Evolutionary conservation across 768 basidiomycete genomes (phyloP).

Genomic region (Russula vinacea): DNA sequence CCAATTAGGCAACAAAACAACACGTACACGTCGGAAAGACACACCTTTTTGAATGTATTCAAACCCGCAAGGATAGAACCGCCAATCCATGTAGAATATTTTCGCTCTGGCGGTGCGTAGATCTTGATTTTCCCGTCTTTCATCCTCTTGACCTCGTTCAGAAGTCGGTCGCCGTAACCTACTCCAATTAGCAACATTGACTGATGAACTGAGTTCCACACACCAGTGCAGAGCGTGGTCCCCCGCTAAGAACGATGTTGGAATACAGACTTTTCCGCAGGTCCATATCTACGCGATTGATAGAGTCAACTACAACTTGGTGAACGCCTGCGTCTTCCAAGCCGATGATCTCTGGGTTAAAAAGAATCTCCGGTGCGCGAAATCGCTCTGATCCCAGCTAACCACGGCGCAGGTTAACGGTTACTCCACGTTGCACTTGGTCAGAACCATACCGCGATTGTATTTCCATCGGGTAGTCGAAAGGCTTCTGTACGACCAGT

Average conservation of each 20-base stretch:
- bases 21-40: background rate
- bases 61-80: slow-evolving; percentile 95
- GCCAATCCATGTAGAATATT: slow-evolving; percentile 96
- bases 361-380: slow-evolving; percentile 94
- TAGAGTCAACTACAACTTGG: slow-evolving; percentile 98
- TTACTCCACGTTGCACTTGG: slow-evolving; percentile 4
- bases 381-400: slow-evolving; percentile 94
- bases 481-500: slow-evolving; percentile 80
- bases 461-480: slow-evolving; percentile 90
- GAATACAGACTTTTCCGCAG: slow-evolving; percentile 92
- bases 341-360: slow-evolving; percentile 95
- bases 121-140: slow-evolving; percentile 99
- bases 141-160: slow-evolving; percentile 92
- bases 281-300: slow-evolving; percentile 93
- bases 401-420: background rate
- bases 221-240: slow-evolving; percentile 95
- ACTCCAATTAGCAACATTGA: slow-evolving; percentile 31
- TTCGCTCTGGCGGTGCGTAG: slow-evolving; percentile 98
- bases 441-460: slow-evolving; percentile 50
- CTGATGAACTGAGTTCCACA: slow-evolving; percentile 27
- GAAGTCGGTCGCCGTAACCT: slow-evolving; percentile 94
- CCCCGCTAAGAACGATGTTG: slow-evolving; percentile 95
- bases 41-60: slow-evolving; percentile 95
- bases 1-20: slow-evolving; percentile 12
- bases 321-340: slow-evolving; percentile 96